Base-by-base conservation (phyloP, 2,329 filamentous ascomycete genomes). In the Aspergillus neotritici region DNA sequence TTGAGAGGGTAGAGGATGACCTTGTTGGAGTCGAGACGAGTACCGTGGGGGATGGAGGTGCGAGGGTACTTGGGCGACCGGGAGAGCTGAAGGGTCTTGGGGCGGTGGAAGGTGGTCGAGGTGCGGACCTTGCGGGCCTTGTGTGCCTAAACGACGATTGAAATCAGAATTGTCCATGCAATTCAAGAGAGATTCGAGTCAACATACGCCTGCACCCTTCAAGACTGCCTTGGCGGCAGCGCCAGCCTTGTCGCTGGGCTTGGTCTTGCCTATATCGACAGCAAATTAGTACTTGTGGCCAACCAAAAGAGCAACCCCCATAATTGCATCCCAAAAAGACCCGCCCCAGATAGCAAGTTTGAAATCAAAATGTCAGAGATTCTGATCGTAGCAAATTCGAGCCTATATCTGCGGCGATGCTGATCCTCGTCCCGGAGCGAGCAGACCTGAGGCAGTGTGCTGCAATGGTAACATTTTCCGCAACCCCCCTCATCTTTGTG, bases 1-100 rank as follows among this genome's bases (percentile, higher is more conserved):
- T 98, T 98, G 69, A 98, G 82, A 59, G 93, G 93, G 83, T 96
- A 88, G 69, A 97, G 79, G 73, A 98, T 86, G 72, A 97, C 80
- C 84, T 94, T 96, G 82, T 90, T 87, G 77, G 91, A 87, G 77
- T 98, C 93, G 66, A 98, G 87, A 64, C 89, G 86, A 62, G 90
- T 85, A 69, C 82, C 80, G 72, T 91, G 85, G 65, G 87, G 84
- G 70, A 98, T 82, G 60, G 88, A 90, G 81, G 93, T 94, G 79
- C 91, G 89, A 60, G 87, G 90, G 82, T 94, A 97, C 79, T 94
- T 95, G 72, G 91, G 90, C 39, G 84, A 73, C 68, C 93, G 87
- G 63, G 88, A 86, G 63, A 96, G 83, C 73, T 86, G 77, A 66
- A 96, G 87, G 59, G 90, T 97, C 85, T 97, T 97, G 68, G 93